A percentile compares a stretch with the other conserved stretches of the same genome.
phyloP scores from a whole-genome alignment of 148 eudicot species.

The Persicaria tinctoria region DNA sequence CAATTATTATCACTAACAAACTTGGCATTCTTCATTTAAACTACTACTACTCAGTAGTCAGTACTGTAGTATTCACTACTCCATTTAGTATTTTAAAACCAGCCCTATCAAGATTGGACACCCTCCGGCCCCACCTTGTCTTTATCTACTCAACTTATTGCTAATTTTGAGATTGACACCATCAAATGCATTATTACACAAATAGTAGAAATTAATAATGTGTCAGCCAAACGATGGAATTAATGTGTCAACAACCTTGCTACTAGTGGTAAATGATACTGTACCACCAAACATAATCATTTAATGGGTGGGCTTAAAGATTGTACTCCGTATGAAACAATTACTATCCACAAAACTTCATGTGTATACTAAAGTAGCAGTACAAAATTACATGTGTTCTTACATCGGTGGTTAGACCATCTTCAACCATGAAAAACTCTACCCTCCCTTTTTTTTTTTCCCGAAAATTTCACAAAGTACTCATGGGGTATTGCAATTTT shows the following conservation, averaged over 20 bases:
- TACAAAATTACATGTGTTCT: too few relatives aligned
- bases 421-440: too few relatives aligned
- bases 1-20: constrained; percentile 5
- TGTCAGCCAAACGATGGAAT: background rate
- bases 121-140: background rate
- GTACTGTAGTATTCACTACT: background rate
- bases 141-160: background rate
- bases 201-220: background rate
- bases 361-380: too few relatives aligned
- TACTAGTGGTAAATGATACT: background rate
- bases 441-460: too few relatives aligned
- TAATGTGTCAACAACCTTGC: constrained; percentile 3
- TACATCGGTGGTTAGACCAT: too few relatives aligned
- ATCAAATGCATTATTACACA: background rate
- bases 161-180: background rate
- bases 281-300: background rate
- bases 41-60: background rate
- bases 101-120: background rate
- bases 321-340: too few relatives aligned
- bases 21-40: constrained; percentile 6
- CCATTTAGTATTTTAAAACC: background rate
- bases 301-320: too few relatives aligned
- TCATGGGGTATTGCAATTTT: too few relatives aligned
- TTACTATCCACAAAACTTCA: too few relatives aligned
- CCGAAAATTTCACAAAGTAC: too few relatives aligned